Evolutionary conservation across 2,329 filamentous ascomycete species (phyloP), one percentile per base, ranked within the genome.

Genomic region (Penicillium crustosum): DNA sequence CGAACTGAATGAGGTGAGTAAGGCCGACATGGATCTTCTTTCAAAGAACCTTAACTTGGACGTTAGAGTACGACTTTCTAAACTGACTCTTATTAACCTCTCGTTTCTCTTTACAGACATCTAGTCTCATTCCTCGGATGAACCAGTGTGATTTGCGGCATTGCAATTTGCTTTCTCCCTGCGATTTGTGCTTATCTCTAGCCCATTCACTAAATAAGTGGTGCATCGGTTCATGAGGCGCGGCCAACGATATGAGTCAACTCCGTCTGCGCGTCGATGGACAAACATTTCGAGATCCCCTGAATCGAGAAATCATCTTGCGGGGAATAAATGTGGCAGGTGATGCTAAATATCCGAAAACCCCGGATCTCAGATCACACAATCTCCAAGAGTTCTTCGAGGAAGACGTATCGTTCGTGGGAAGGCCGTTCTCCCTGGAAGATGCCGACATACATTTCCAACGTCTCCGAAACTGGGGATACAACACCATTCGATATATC

Each of bases 401-500:
- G 61, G 93, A 89, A 68, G 93, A 97, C 65, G 90, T 97, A 60
- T 93, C 89, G 23, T 99, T 99, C 70, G 89, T 93, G 64, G 84
- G 87, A 58, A 85, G 93, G 2, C 94, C 94, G 0, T 99, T 99
- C 66, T 81, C 88, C 3, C 82, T 90, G 48, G 86, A 90, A 50
- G 91, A 97, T 65, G 91, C 94, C 1, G 88, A 91, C 67, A 81
- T 84, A 17, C 94, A 99, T 74, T 96, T 99, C 73, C 84, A 90
- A 13, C 85, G 93, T 43, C 77, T 99, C 62, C 90, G 89, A 68
- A 88, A 89, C 68, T 96, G 89, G 81, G 94, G 94, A 13, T 99
- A 96, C 82, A 99, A 97, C 75, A 93, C 91, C 0, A 93, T 99
- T 65, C 85, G 94, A 71, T 99, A 99, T 75, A 82, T 99, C 66